A percentile compares a stretch with the other conserved stretches of the same genome.
phyloP scores from a whole-genome alignment of 345 rosid species.

The Murraya koenigii region DNA sequence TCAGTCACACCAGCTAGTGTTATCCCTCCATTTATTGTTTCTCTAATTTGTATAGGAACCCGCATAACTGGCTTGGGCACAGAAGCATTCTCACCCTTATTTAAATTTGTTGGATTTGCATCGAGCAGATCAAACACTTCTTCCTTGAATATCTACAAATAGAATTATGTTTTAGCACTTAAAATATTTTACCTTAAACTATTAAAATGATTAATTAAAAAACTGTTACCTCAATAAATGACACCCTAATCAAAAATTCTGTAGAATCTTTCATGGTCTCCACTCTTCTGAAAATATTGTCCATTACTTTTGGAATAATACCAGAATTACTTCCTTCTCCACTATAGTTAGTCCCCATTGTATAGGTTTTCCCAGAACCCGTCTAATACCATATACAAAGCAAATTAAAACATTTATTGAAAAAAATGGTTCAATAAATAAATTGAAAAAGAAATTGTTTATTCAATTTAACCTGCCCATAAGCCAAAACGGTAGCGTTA shows the following conservation, averaged over 20 bases:
- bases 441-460: neutral
- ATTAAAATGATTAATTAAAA: neutral
- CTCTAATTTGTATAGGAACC: conserved; percentile 85
- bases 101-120: conserved; percentile 35
- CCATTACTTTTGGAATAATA: conserved; percentile 87
- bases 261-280: conserved; percentile 43
- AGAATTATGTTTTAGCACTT: neutral
- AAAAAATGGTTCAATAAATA: neutral
- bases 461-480: conserved; percentile 71
- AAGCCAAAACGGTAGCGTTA: conserved; percentile 93
- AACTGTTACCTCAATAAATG: conserved; percentile 81
- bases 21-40: conserved; percentile 87
- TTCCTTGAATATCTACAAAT: conserved; percentile 84
- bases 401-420: neutral
- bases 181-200: neutral
- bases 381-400: conserved; percentile 44
- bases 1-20: conserved; percentile 94
- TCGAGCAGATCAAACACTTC: conserved; percentile 95
- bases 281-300: conserved; percentile 56
- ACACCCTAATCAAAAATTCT: conserved; percentile 77
- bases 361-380: conserved; percentile 91
- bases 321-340: conserved; percentile 62
- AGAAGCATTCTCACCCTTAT: conserved; percentile 46
- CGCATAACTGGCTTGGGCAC: conserved; percentile 45
- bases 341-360: conserved; percentile 89